phyloP scores from a whole-genome alignment of 768 basidiomycete genomes.

The Rhodosporidiobolus sp. region DNA sequence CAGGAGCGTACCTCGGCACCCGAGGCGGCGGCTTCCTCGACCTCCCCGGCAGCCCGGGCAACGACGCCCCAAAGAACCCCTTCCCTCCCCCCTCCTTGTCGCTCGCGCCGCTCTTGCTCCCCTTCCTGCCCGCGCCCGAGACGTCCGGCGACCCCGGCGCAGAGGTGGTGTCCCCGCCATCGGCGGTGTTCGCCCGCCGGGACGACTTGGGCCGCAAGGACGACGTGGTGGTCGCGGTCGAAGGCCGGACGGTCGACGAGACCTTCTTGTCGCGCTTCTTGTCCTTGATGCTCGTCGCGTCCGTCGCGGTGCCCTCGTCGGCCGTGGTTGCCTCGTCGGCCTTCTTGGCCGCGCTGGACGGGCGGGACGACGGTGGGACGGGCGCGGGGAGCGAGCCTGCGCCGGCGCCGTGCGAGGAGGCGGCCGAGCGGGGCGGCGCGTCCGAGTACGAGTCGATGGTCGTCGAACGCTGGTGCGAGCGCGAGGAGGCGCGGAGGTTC shows the following conservation, averaged over 20 bases:
- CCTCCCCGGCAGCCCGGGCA: conserved; percentile 13
- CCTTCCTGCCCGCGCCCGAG: not conserved
- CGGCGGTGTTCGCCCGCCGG: conserved; percentile 7
- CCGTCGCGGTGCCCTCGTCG: conserved; percentile 6
- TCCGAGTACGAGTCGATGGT: not conserved
- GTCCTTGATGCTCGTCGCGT: not conserved
- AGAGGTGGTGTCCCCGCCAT: conserved; percentile 21
- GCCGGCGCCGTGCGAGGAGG: not conserved
- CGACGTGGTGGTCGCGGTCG: not conserved
- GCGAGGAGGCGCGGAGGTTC: conserved; percentile 23
- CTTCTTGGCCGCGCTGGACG: not conserved
- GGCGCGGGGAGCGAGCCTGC: not conserved
- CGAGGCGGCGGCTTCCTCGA: conserved; percentile 35
- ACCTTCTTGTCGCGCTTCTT: not conserved
- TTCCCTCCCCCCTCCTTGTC: conserved; percentile 40
- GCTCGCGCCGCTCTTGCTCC: conserved; percentile 28
- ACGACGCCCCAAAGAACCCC: conserved; percentile 63
- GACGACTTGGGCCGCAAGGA: not conserved
- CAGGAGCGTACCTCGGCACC: conserved; percentile 32
- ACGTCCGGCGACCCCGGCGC: conserved; percentile 12
- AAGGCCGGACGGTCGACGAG: not conserved
- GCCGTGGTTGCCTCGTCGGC: not conserved
- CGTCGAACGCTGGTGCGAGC: conserved; percentile 6
- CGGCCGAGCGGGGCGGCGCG: not conserved
- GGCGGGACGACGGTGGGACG: not conserved